These are phyloP conservation scores for Apostasia shenzhenica DNA, from an alignment of 106 monocot species.

Conservation along the genomic window DNA sequence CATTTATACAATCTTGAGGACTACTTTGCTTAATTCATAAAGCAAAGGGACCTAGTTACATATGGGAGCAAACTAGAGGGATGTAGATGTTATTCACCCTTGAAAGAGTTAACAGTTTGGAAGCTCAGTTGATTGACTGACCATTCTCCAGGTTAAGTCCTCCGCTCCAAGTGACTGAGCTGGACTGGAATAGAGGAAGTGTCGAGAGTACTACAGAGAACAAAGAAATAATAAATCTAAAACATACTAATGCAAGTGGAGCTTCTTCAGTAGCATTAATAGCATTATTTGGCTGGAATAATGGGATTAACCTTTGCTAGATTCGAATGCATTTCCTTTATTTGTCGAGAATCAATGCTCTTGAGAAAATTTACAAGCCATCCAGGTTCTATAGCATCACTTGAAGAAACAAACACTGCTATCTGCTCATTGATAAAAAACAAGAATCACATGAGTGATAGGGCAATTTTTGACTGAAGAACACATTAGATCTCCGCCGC, in stretches of 20 bases:
- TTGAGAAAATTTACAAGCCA: constrained; percentile 78
- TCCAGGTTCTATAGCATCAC: constrained; percentile 69
- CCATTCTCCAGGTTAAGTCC: constrained; percentile 96
- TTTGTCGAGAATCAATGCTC: constrained; percentile 32
- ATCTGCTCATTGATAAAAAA: constrained; percentile 41
- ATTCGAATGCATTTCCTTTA: constrained; percentile 67
- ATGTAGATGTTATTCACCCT: too few relatives aligned
- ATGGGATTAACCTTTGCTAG: constrained; percentile 53
- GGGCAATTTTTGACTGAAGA: too few relatives aligned
- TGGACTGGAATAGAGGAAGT: constrained; percentile 85
- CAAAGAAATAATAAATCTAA: constrained; percentile 1
- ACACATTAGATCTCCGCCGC: too few relatives aligned
- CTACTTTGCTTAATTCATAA: too few relatives aligned
- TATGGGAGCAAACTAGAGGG: too few relatives aligned
- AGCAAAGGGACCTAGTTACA: too few relatives aligned
- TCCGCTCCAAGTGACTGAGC: constrained; percentile 76
- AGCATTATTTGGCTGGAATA: not conserved
- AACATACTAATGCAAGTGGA: not conserved
- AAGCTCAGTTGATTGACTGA: constrained; percentile 8
- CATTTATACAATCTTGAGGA: too few relatives aligned
- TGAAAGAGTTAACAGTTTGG: too few relatives aligned
- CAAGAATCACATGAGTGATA: not conserved
- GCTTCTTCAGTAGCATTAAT: not conserved
- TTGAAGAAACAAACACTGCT: constrained; percentile 80
- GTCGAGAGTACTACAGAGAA: constrained; percentile 60